Base-by-base conservation (phyloP, 208 protist species). In the Leishmania guyanensis region DNA sequence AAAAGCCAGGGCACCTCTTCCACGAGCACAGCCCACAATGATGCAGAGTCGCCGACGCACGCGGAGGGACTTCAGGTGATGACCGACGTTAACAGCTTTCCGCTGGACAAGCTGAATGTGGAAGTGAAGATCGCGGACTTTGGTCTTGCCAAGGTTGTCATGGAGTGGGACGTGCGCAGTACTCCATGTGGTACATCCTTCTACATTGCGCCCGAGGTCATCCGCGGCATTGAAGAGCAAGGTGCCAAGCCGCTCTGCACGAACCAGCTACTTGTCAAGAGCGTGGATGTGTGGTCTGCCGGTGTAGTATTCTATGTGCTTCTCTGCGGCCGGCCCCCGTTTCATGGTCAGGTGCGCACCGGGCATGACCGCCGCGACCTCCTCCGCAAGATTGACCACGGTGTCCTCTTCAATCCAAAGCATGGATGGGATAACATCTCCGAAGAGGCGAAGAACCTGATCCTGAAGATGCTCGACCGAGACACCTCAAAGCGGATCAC, bases 121-220 rank as follows among this genome's bases (percentile, higher is more conserved):
- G 88, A 92, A 53, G 90, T 98, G 33, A 97, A 96, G 85, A 79
- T 98, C 36, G 88, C 93, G 3, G 95, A 98, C 84, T 98, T 98
- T 89, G 95, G 95, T 12, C 88, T 97, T 33, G 91, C 94, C n/a
- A 97, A 97, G 84, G 80, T 97, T 5, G 90, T 97, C 33, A 85
- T 92, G 84, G 90, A 96, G 82, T 93, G 90, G 88, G 91, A 95
- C 85, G 91, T 97, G 43, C 83, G 85, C 39, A 92, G 86, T 60
- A 97, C 94, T 12, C 93, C 93, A 50, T 97, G 95, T 79, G 95
- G 95, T 50, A 98, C 95, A 17, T 95, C 92, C 74, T 97, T 95
- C 87, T 98, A 98, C 89, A 94, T 98, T 73, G 93, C 95, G 0
- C 95, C 95, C 0, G 93, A 98, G 83, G 89, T 98, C 22, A 96